phyloP scores from a whole-genome alignment of 2,329 filamentous ascomycete genomes.

The Nigrospora osmanthi region DNA sequence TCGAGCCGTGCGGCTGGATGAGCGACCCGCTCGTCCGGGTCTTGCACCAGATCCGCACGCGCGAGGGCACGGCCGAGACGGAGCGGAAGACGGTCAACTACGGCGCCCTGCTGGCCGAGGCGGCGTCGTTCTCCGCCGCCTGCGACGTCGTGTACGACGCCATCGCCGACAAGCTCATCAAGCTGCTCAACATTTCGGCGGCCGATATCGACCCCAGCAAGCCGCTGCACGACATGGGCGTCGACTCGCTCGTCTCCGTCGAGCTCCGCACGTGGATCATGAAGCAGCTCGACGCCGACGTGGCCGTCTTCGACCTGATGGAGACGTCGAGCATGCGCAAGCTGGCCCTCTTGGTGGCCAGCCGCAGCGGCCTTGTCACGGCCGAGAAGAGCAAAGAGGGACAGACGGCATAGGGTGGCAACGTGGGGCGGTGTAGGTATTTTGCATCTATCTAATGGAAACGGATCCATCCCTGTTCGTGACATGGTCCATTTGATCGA shows the following conservation, averaged over 20 bases:
- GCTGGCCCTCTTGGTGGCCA: too few species aligned
- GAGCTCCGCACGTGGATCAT: background rate
- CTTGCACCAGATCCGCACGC: background rate
- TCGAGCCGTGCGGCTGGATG: background rate
- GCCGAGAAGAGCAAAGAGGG: too few species aligned
- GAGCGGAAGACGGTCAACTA: background rate
- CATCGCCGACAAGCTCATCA: background rate
- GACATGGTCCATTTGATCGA: too few species aligned
- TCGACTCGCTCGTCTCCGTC: background rate
- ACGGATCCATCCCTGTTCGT: too few species aligned
- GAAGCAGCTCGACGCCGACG: background rate
- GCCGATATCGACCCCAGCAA: conserved; percentile 9
- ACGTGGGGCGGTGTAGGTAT: too few species aligned
- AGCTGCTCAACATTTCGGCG: conserved; percentile 7
- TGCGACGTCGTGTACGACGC: background rate
- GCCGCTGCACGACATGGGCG: background rate
- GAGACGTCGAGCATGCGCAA: too few species aligned
- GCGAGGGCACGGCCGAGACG: background rate
- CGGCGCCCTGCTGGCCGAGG: background rate
- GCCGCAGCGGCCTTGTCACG: too few species aligned
- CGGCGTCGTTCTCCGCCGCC: background rate
- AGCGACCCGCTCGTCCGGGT: background rate
- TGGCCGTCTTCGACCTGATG: background rate
- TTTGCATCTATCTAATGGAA: too few species aligned
- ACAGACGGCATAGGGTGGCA: too few species aligned